Percentiles rank a stretch among this genome's conserved stretches.
These are phyloP conservation scores for Neofusicoccum cordaticola DNA, from an alignment of 2,329 filamentous ascomycete genomes.

Conservation along the genomic window DNA sequence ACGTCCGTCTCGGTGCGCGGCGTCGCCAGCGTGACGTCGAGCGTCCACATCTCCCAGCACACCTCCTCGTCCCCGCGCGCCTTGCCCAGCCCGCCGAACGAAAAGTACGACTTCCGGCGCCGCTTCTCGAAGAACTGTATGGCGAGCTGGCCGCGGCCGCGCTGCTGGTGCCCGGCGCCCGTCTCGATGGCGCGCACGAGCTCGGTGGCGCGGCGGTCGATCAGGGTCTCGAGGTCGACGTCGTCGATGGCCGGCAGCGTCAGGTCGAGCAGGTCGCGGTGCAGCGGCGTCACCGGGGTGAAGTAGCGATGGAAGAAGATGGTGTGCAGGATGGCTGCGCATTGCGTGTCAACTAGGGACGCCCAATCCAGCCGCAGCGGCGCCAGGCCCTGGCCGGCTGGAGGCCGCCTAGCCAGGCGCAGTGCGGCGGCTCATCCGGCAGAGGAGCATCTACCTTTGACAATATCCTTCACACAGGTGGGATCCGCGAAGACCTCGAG, in stretches of 20 bases:
- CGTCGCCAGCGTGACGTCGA: slow-evolving; percentile 90
- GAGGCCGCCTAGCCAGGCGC: not conserved
- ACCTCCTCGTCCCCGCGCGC: slow-evolving; percentile 80
- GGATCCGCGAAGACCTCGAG: slow-evolving; percentile 93
- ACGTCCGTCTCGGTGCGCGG: slow-evolving; percentile 85
- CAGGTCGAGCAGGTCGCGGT: slow-evolving; percentile 85
- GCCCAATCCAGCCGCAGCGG: not conserved
- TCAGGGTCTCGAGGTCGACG: slow-evolving; percentile 86
- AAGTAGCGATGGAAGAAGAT: slow-evolving; percentile 99
- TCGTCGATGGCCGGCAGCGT: slow-evolving; percentile 88
- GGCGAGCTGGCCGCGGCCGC: slow-evolving; percentile 72
- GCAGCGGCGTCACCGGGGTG: slow-evolving; percentile 75
- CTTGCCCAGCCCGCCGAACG: slow-evolving; percentile 52
- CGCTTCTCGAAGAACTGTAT: slow-evolving; percentile 96
- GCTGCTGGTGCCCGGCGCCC: slow-evolving; percentile 52
- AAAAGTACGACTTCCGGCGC: slow-evolving; percentile 72
- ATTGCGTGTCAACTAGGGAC: slow-evolving; percentile 3
- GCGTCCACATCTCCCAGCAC: slow-evolving; percentile 94
- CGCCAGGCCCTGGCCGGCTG: not conserved
- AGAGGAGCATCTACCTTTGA: slow-evolving; percentile 65
- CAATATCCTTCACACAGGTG: slow-evolving; percentile 82
- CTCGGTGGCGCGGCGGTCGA: slow-evolving; percentile 79
- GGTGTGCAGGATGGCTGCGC: slow-evolving; percentile 80
- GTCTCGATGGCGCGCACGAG: slow-evolving; percentile 73
- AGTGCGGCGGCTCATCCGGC: not conserved